These are phyloP conservation scores for Ophiosphaerella narmari DNA, from an alignment of 2,329 filamentous ascomycete species.

Conservation along the genomic window DNA sequence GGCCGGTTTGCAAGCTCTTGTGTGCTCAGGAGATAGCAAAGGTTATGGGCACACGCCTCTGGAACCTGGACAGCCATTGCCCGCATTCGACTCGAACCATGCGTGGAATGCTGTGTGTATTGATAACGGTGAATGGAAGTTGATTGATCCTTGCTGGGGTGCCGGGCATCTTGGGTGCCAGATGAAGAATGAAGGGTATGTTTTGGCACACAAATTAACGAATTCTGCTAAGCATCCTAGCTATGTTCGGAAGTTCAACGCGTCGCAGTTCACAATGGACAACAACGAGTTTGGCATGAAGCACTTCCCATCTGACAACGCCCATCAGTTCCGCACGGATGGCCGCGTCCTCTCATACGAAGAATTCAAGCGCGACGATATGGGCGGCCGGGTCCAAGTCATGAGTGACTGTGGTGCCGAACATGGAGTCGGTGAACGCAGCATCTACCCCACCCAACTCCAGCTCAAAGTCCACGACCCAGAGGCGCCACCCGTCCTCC, in stretches of 20 bases:
- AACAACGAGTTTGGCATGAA: slow-evolving; percentile 82
- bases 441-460: slow-evolving; percentile 64
- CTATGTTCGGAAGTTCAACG: slow-evolving; percentile 72
- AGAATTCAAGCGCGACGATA: slow-evolving; percentile 72
- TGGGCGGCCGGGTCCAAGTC: slow-evolving; percentile 52
- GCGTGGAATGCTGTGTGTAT: slow-evolving; percentile 94
- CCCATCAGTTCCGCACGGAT: slow-evolving; percentile 75
- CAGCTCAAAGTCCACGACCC: slow-evolving; percentile 65
- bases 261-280: slow-evolving; percentile 58
- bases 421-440: slow-evolving; percentile 59
- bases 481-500: slow-evolving; percentile 52
- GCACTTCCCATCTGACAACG: slow-evolving; percentile 75
- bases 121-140: slow-evolving; percentile 86
- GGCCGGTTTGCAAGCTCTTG: slow-evolving; percentile 77
- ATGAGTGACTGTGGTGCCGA: slow-evolving; percentile 54
- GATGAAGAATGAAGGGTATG: slow-evolving; percentile 56
- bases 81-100: slow-evolving; percentile 68
- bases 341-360: slow-evolving; percentile 74
- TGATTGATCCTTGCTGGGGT: slow-evolving; percentile 92
- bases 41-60: slow-evolving; percentile 74
- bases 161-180: slow-evolving; percentile 66
- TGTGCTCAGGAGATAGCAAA: slow-evolving; percentile 82
- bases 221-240: slow-evolving; percentile 8
- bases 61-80: slow-evolving; percentile 66
- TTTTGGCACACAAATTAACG: slow-evolving; percentile 19